A percentile compares a stretch with the other conserved stretches of the same genome.
These are phyloP conservation scores for Lactuca saligna DNA, from an alignment of 129 eudicot species.

Conservation along the genomic window DNA sequence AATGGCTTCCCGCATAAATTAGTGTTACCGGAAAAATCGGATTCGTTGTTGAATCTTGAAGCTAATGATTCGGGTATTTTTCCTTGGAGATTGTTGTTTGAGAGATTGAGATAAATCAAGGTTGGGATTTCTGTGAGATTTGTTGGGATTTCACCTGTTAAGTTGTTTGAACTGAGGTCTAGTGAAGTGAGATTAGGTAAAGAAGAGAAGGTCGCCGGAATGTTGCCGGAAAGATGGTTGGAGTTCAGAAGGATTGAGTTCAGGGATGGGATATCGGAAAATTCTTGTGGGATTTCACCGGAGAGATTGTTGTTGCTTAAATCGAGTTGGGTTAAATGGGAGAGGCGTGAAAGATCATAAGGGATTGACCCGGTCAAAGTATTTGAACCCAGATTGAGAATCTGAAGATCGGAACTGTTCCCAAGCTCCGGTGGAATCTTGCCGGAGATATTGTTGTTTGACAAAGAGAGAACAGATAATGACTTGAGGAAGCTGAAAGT, in stretches of 20 bases:
- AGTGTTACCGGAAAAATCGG: slow-evolving; percentile 46
- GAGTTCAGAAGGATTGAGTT: slow-evolving; percentile 35
- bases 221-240: slow-evolving; percentile 60
- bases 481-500: slow-evolving; percentile 72
- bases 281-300: slow-evolving; percentile 57
- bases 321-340: slow-evolving; percentile 56
- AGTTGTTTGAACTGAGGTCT: slow-evolving; percentile 68
- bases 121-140: slow-evolving; percentile 52
- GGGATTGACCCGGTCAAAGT: slow-evolving; percentile 56
- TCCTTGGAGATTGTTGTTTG: slow-evolving; percentile 66
- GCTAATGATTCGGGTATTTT: slow-evolving; percentile 58
- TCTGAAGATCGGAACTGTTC: slow-evolving; percentile 65
- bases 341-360: slow-evolving; percentile 43
- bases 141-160: slow-evolving; percentile 68
- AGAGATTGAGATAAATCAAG: slow-evolving; percentile 57
- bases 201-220: slow-evolving; percentile 52
- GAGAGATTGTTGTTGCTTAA: slow-evolving; percentile 54
- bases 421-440: slow-evolving; percentile 75
- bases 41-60: slow-evolving; percentile 46
- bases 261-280: slow-evolving; percentile 45
- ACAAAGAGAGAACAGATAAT: slow-evolving; percentile 60
- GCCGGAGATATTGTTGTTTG: slow-evolving; percentile 67
- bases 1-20: slow-evolving; percentile 73
- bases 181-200: slow-evolving; percentile 49
- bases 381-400: slow-evolving; percentile 57